These are phyloP conservation scores for Bombardia bombarda DNA, from an alignment of 495 filamentous ascomycete species.

Conservation along the genomic window DNA sequence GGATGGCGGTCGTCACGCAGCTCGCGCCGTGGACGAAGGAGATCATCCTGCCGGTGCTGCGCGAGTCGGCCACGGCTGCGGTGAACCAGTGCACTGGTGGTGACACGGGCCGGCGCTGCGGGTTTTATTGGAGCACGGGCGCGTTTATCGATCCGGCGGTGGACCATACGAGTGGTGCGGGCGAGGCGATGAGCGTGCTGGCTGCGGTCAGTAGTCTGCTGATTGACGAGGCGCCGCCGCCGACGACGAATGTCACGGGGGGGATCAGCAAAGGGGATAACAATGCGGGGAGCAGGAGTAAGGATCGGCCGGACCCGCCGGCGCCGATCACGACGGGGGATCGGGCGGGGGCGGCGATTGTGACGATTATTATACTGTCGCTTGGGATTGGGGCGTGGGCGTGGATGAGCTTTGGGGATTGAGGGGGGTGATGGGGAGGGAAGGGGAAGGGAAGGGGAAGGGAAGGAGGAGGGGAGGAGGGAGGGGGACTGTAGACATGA, in stretches of 20 bases:
- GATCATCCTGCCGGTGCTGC: constrained; percentile 52
- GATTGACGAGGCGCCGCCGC: constrained; percentile 17
- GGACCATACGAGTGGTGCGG: constrained; percentile 53
- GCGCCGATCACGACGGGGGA: constrained; percentile 17
- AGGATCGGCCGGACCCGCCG: constrained; percentile 1
- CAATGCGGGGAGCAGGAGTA: constrained; percentile 13
- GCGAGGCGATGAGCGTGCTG: constrained; percentile 63
- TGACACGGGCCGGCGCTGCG: constrained; percentile 47
- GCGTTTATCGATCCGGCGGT: constrained; percentile 57
- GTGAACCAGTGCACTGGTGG: constrained; percentile 60
- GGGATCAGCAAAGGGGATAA: constrained; percentile 19
- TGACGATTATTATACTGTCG: constrained; percentile 19
- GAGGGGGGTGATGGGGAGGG: neutral
- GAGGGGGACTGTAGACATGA: too few species aligned
- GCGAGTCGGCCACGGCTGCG: constrained; percentile 55
- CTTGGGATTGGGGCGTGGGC: constrained; percentile 12
- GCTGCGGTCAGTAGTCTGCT: constrained; percentile 53
- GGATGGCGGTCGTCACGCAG: constrained; percentile 66
- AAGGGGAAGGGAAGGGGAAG: too few species aligned
- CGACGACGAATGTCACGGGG: constrained; percentile 17
- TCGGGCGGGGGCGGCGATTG: constrained; percentile 19
- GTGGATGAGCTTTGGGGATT: constrained; percentile 25
- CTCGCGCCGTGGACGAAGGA: constrained; percentile 57
- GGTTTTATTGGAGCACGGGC: constrained; percentile 31
- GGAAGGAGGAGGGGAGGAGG: too few species aligned